Evolutionary conservation across 176 grass and related monocot species (phyloP).

Genomic region (Pontederia crassipes): DNA sequence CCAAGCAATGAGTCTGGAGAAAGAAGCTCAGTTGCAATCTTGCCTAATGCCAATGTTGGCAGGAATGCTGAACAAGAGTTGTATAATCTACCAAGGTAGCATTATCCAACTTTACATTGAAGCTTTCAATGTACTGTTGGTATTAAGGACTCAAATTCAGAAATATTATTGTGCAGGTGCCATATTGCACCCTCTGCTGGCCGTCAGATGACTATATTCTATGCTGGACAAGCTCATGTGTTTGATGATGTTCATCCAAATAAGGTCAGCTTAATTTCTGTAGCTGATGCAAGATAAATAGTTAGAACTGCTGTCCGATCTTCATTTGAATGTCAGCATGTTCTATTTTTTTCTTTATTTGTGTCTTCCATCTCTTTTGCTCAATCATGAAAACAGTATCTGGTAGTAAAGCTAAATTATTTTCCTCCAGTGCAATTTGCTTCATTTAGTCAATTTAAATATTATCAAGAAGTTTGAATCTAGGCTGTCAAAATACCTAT

Average conservation of each 20-base stretch:
- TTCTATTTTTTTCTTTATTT: not conserved
- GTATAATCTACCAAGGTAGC: constrained; percentile 5
- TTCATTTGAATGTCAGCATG: not conserved
- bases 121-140: not conserved
- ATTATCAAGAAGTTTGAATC: too few species aligned
- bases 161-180: not conserved
- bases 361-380: too few species aligned
- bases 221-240: constrained; percentile 22
- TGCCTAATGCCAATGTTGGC: not conserved
- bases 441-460: too few species aligned
- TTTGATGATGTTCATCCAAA: constrained; percentile 25
- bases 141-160: not conserved
- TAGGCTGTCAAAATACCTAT: too few species aligned
- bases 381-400: too few species aligned
- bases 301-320: not conserved
- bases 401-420: too few species aligned
- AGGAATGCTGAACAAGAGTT: not conserved
- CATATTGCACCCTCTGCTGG: not conserved
- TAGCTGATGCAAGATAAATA: not conserved
- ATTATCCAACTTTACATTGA: not conserved
- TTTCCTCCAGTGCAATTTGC: too few species aligned
- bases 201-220: constrained; percentile 23
- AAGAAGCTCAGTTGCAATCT: not conserved
- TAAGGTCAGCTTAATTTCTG: constrained; percentile 10
- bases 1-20: not conserved